Conservation (phyloP, 768 basidiomycete species). For the Trametes cingulata region DNA sequence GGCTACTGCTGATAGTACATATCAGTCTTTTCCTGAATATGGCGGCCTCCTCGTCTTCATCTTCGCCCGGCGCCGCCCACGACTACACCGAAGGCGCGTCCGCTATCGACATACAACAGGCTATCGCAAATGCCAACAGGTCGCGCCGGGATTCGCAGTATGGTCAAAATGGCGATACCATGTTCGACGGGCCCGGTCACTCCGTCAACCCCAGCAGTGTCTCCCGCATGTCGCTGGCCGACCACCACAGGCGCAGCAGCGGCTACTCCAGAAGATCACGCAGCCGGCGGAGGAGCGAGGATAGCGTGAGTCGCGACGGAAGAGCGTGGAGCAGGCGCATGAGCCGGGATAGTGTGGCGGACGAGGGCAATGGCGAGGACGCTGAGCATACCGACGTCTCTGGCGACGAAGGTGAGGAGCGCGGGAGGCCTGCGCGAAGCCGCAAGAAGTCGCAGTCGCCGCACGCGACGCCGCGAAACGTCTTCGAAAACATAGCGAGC, state of each 20-base stretch:
- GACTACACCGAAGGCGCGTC: slow-evolving; percentile 92
- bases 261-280: slow-evolving; percentile 52
- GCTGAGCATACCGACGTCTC: slow-evolving; percentile 26
- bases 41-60: slow-evolving; percentile 13
- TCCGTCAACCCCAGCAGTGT: slow-evolving; percentile 74
- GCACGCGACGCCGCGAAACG: slow-evolving; percentile 36
- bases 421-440: slow-evolving; percentile 9
- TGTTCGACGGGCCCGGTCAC: slow-evolving; percentile 75
- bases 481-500: slow-evolving; percentile 67
- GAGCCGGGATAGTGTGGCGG: slow-evolving; percentile 22
- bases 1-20: background rate
- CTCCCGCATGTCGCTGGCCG: slow-evolving; percentile 73
- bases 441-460: slow-evolving; percentile 23
- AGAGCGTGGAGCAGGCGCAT: slow-evolving; percentile 15
- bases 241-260: slow-evolving; percentile 54
- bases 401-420: slow-evolving; percentile 35
- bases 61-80: slow-evolving; percentile 21
- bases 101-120: slow-evolving; percentile 67
- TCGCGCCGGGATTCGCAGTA: slow-evolving; percentile 72
- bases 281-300: slow-evolving; percentile 50
- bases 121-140: slow-evolving; percentile 49
- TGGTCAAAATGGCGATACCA: slow-evolving; percentile 59
- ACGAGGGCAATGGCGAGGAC: background rate
- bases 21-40: background rate
- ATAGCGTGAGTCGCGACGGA: slow-evolving; percentile 18